Evolutionary conservation across 805 yeast species (phyloP), one percentile per base, ranked within the genome.

Genomic region (Nakazawaea wickerhamii): DNA sequence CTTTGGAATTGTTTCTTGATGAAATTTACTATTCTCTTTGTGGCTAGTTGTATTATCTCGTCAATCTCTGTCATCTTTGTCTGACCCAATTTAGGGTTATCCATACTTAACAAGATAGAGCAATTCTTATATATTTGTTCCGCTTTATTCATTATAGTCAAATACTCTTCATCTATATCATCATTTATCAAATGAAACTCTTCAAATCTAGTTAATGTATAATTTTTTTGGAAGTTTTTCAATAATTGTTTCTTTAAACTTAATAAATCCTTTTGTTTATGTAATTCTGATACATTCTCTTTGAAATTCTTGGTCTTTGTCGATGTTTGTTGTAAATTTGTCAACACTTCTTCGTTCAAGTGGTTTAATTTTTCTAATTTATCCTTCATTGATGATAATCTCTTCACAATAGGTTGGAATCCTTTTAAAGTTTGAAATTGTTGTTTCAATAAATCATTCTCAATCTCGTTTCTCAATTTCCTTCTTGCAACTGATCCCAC

Each of bases 181-280:
- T 67, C 69, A 23, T 70, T 68, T 18, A 59, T 55, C 30, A 90
- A 63, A 5, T 73, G 60, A 51, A 75, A 83, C 35, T 78, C 81
- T 50, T 91, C 97, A 44, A 77, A 74, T 47, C 81, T 90, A 34
- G 73, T 73, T 34, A 91, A 59, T 0, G 90, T 76, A 55, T 84
- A 87, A 44, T 75, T 74, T 4, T 71, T 67, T 48, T 79, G 77
- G 50, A 84, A 75, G 22, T 71, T 68, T 0, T 60, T 51, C 31
- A 85, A 58, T 1, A 85, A 53, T 28, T 67, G 58, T 53, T 75
- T 79, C 51, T 81, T 77, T 38, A 81, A 49, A n/a, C 53, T 55
- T 22, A 72, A 42, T n/a, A 60, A 36, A 15, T 57, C 57, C 40
- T 63, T 63, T 26, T 68, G 57, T 6, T 54, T 43, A 37, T 55